Evolutionary conservation across 306 rosid species (phyloP).

Genomic region (Lablab purpureus): DNA sequence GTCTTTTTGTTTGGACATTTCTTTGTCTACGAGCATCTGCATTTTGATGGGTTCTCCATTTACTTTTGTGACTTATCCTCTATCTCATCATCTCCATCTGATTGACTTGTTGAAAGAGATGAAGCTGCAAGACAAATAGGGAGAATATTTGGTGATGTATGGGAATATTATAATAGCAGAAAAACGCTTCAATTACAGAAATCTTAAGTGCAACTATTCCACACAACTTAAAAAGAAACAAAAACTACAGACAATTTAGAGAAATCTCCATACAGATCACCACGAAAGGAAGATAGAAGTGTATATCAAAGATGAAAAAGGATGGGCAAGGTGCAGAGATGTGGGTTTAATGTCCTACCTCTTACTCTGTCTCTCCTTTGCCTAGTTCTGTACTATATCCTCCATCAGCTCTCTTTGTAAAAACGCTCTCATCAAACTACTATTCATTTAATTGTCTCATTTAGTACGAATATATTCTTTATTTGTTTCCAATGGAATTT

Average conservation of each 20-base stretch:
- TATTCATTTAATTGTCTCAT: constrained; percentile 41
- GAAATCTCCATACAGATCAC: constrained; percentile 43
- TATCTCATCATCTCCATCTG: constrained; percentile 63
- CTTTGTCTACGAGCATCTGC: constrained; percentile 69
- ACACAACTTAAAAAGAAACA: constrained; percentile 44
- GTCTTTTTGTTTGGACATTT: constrained; percentile 73
- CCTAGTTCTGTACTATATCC: constrained; percentile 30
- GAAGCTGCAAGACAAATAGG: constrained; percentile 61
- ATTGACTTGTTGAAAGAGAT: constrained; percentile 66
- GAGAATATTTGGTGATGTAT: constrained; percentile 37
- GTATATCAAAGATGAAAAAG: constrained; percentile 18
- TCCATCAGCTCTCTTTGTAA: constrained; percentile 56
- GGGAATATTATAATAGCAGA: constrained; percentile 30
- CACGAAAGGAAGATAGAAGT: constrained; percentile 33
- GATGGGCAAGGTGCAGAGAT: constrained; percentile 29
- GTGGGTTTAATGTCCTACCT: constrained; percentile 32
- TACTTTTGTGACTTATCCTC: constrained; percentile 61
- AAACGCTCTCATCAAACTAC: constrained; percentile 47
- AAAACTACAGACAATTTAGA: constrained; percentile 27
- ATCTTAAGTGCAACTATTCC: constrained; percentile 39
- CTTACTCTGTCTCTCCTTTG: constrained; percentile 28
- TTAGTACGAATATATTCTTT: neutral
- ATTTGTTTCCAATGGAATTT: constrained; percentile 4
- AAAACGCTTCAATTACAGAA: constrained; percentile 17
- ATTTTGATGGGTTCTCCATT: constrained; percentile 74